Base-by-base conservation (phyloP, 495 filamentous ascomycete species). In the Usnea hakonensis region DNA sequence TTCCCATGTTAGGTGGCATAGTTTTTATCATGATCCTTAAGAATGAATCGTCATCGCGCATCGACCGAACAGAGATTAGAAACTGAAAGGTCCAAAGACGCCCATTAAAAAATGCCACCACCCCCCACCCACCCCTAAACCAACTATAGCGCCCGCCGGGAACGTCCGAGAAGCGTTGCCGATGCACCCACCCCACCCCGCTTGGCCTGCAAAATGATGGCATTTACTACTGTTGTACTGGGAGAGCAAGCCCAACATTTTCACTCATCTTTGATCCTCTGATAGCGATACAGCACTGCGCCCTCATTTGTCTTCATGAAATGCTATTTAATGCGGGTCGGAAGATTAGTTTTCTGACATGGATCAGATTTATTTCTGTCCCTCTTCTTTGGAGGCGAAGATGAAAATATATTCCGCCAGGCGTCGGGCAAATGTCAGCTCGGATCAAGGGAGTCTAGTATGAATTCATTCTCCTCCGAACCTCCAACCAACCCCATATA, bases 381-480 rank as follows among this genome's bases (percentile, higher is more conserved):
- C 14, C 16, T 52, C 16, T 3, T 52, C 28, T 19, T 19, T 52
- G 16, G 14, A 30, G 35, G 35, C 35, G 48, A 17, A 52, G 28
- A 32, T 30, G 28, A 32, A 14, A 14, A 32, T 30, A 32, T 32
- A 16, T 28, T 33, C 48, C 48, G 48, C 48, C 0, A 19, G 14
- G 4, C 5, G 16, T 33, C 48, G 48, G 48, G 28, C 5, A 32
- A 19, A 32, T 32, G 53, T 19, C 53, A 38, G 16, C 48, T 60
- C 53, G 64, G 55, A 33, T 61, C 48, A 61, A 61, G 35, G 59
- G 59, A 61, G n/a, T 61, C 48, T 23, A 55, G 59, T 53, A 23
- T 35, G 33, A 30, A 19, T 40, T 23, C 14, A 41, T 17, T n/a
- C n/a, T 30, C 26, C 11, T 54, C 58, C 32, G 19, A 33, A 6